Evolutionary conservation across 306 rosid species (phyloP).

Genomic region (Castanea mollissima): DNA sequence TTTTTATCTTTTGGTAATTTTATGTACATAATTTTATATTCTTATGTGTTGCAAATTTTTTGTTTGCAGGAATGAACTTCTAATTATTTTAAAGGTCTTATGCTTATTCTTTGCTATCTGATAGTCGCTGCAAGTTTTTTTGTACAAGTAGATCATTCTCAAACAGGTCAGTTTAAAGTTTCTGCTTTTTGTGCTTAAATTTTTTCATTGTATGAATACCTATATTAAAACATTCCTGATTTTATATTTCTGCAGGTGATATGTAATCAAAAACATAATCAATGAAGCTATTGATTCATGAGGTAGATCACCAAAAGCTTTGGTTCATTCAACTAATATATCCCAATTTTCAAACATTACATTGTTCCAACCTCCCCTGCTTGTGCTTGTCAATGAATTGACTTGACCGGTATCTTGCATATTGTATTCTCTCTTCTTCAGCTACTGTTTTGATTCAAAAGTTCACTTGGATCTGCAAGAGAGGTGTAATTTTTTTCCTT

Average conservation of each 20-base stretch:
- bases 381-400: slow-evolving; percentile 10
- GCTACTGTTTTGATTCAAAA: slow-evolving; percentile 5
- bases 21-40: neutral
- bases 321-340: neutral
- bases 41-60: slow-evolving; percentile 3
- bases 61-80: slow-evolving; percentile 74
- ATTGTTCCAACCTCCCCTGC: neutral
- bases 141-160: slow-evolving; percentile 58
- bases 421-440: neutral
- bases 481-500: neutral
- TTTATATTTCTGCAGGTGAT: slow-evolving; percentile 11
- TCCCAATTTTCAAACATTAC: neutral
- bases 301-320: slow-evolving; percentile 9
- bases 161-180: slow-evolving; percentile 9
- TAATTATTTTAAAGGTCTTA: slow-evolving; percentile 74
- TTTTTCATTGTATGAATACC: neutral
- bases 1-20: neutral
- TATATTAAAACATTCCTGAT: neutral
- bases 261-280: neutral
- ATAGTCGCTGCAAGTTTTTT: slow-evolving; percentile 82
- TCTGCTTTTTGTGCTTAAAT: neutral
- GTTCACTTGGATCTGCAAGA: neutral
- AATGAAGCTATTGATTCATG: slow-evolving; percentile 1
- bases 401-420: neutral
- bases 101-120: slow-evolving; percentile 81